Evolutionary conservation across 805 yeast species (phyloP).

Genomic region (Saccharomycopsis sp.): DNA sequence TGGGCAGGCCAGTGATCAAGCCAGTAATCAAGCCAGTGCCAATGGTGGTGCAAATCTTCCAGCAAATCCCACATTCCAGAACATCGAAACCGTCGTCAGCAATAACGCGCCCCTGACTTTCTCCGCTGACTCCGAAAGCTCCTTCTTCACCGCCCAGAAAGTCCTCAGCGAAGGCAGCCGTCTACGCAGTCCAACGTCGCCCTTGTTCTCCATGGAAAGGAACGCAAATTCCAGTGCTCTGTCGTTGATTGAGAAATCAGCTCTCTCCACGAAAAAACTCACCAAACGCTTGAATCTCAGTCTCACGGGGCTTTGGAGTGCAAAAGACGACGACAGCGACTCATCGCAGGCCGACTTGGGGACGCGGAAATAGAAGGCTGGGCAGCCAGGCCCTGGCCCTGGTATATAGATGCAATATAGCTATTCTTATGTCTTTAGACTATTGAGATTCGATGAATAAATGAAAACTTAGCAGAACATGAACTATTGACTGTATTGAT

Average conservation of each 20-base stretch:
- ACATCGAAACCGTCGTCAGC: not conserved
- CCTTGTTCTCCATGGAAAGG: not conserved
- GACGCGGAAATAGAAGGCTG: not conserved
- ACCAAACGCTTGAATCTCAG: constrained; percentile 7
- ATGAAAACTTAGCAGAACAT: no score
- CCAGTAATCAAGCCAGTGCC: not conserved
- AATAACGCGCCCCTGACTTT: not conserved
- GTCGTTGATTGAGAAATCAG: not conserved
- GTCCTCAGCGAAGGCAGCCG: not conserved
- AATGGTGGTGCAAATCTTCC: not conserved
- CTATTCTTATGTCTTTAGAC: no score
- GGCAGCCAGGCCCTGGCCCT: no score
- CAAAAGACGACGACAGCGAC: not conserved
- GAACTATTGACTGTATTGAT: no score
- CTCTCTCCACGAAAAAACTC: not conserved
- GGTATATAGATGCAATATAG: no score
- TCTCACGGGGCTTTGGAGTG: constrained; percentile 11
- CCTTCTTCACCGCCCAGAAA: not conserved
- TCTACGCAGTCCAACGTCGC: not conserved
- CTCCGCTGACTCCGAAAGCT: constrained; percentile 1
- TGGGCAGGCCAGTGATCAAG: not conserved
- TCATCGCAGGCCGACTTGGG: not conserved
- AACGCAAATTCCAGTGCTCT: constrained; percentile 1
- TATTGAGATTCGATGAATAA: no score
- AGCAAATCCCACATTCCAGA: not conserved